Evolutionary conservation across 495 filamentous ascomycete genomes (phyloP).

Genomic region (Xylaria telfairii): DNA sequence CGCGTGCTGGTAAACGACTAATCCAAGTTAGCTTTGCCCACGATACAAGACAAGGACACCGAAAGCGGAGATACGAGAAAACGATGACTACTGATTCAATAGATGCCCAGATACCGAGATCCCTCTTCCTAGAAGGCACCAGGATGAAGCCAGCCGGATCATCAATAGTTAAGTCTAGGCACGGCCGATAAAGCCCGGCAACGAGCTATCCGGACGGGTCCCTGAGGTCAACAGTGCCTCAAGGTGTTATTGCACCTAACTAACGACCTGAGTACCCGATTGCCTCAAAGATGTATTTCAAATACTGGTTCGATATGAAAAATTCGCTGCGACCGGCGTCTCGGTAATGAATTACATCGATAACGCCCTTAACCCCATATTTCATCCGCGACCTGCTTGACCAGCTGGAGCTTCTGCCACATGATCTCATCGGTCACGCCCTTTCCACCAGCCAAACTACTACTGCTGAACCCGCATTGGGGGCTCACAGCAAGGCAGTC

Average conservation of each 20-base stretch:
- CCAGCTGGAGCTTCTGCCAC: conserved; percentile 70
- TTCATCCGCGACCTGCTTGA: conserved; percentile 69
- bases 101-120: not conserved
- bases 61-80: not conserved
- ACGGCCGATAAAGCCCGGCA: conserved; percentile 30
- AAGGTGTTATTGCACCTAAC: no score
- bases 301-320: not conserved
- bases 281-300: not conserved
- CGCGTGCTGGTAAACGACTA: not conserved
- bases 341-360: not conserved
- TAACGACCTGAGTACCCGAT: no score
- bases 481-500: conserved; percentile 73
- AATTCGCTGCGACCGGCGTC: not conserved
- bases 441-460: conserved; percentile 71
- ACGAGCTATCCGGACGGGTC: no score
- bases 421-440: conserved; percentile 67
- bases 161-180: conserved; percentile 25
- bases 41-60: not conserved
- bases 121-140: not conserved
- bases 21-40: not conserved
- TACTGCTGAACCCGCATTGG: conserved; percentile 79
- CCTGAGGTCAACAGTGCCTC: no score
- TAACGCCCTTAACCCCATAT: conserved; percentile 60
- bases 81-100: not conserved
- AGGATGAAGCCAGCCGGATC: conserved; percentile 23